A percentile compares a stretch with the other conserved stretches of the same genome.
phyloP scores from a whole-genome alignment of 2,329 filamentous ascomycete genomes.

The Teratosphaeria gauchensis region DNA sequence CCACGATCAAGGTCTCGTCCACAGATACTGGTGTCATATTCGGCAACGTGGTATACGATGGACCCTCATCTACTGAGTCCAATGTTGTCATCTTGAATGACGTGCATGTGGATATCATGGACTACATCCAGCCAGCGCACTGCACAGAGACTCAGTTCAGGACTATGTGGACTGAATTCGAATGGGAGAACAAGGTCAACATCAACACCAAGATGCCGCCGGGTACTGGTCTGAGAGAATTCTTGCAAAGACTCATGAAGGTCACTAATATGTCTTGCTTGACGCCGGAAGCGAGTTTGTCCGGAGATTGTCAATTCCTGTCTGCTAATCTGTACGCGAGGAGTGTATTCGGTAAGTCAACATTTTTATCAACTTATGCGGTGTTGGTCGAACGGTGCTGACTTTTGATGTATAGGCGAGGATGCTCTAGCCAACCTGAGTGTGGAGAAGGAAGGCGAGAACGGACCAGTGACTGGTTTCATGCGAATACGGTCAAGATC shows the following conservation, averaged over 20 bases:
- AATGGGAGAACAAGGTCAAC: slow-evolving; percentile 99
- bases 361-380: no score
- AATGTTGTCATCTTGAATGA: slow-evolving; percentile 98
- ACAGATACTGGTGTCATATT: slow-evolving; percentile 98
- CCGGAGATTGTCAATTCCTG: slow-evolving; percentile 95
- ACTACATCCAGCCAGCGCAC: slow-evolving; percentile 94
- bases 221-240: slow-evolving; percentile 82
- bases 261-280: slow-evolving; percentile 98
- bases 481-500: slow-evolving; percentile 95
- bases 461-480: slow-evolving; percentile 92
- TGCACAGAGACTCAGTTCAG: slow-evolving; percentile 98
- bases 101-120: slow-evolving; percentile 98
- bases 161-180: slow-evolving; percentile 99
- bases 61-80: slow-evolving; percentile 79
- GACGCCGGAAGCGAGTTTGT: slow-evolving; percentile 89
- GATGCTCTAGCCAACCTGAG: slow-evolving; percentile 94
- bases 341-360: slow-evolving; percentile 94
- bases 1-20: slow-evolving; percentile 96
- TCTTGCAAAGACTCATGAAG: slow-evolving; percentile 90
- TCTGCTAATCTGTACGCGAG: slow-evolving; percentile 94
- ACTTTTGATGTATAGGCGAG: slow-evolving; percentile 67
- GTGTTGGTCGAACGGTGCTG: no score
- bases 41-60: slow-evolving; percentile 96
- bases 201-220: slow-evolving; percentile 74
- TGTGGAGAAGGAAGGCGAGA: slow-evolving; percentile 93